These are phyloP conservation scores for Lipomyces orientalis DNA, from an alignment of 805 yeast species.

Conservation along the genomic window DNA sequence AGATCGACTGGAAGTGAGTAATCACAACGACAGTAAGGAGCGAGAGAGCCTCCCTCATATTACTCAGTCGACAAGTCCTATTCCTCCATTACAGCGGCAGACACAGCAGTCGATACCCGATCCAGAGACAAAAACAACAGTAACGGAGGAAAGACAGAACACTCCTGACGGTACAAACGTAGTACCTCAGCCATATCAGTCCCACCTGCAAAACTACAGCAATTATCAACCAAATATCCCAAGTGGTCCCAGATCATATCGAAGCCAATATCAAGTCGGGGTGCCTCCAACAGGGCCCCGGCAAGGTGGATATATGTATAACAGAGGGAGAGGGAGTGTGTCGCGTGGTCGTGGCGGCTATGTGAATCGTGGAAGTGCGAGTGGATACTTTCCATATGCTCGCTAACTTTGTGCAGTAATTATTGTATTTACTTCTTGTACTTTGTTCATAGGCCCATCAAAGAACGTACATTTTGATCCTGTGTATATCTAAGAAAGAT, in stretches of 20 bases:
- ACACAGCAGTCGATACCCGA: background rate
- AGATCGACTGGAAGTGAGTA: background rate
- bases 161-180: background rate
- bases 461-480: constrained; percentile 6
- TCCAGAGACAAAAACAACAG: too few relatives aligned
- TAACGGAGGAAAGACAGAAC: background rate
- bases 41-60: background rate
- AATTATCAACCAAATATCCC: constrained; percentile 8
- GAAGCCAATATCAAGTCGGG: constrained; percentile 6
- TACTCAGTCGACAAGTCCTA: background rate
- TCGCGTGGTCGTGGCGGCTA: constrained; percentile 4
- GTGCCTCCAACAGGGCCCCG: constrained; percentile 24
- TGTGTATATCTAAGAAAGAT: background rate
- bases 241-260: constrained; percentile 25
- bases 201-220: background rate
- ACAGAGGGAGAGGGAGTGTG: background rate
- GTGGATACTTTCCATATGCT: constrained; percentile 27
- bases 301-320: background rate
- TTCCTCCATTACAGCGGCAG: background rate
- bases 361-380: background rate
- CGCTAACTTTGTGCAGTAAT: constrained; percentile 8
- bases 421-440: too few relatives aligned
- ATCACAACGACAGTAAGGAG: background rate
- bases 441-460: background rate
- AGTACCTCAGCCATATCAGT: background rate